Percentiles rank a stretch among this genome's conserved stretches.
These are phyloP conservation scores for Crithidia expoeki DNA, from an alignment of 208 protist genomes.

Conservation along the genomic window DNA sequence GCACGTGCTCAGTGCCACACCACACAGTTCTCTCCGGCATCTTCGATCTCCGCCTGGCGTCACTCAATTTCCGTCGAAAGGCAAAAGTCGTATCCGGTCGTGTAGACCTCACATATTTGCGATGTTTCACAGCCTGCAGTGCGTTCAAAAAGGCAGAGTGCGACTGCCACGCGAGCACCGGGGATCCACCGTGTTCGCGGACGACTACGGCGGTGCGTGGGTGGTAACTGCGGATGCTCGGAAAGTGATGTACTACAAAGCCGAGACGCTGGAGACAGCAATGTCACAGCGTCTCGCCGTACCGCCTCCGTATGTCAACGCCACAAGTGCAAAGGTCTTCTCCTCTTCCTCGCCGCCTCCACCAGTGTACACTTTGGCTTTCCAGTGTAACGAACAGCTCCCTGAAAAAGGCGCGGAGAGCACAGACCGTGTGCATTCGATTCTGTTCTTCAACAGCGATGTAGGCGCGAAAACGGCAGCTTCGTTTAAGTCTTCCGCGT, in stretches of 20 bases:
- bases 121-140: slow-evolving; percentile 21
- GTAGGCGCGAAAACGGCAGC: not conserved
- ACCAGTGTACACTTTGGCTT: not conserved
- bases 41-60: too few species aligned
- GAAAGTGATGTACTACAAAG: slow-evolving; percentile 18
- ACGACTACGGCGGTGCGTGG: slow-evolving; percentile 34
- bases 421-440: slow-evolving; percentile 6
- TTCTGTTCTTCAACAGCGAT: slow-evolving; percentile 13
- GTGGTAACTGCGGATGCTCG: slow-evolving; percentile 11
- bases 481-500: too few species aligned
- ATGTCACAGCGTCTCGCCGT: not conserved
- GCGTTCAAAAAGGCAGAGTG: slow-evolving; percentile 20
- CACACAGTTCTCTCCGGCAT: too few species aligned
- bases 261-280: slow-evolving; percentile 5
- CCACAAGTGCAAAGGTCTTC: too few species aligned
- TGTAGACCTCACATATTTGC: too few species aligned
- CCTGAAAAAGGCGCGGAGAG: not conserved
- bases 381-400: not conserved
- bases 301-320: not conserved
- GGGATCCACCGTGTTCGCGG: slow-evolving; percentile 13
- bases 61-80: too few species aligned
- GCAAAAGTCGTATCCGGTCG: too few species aligned
- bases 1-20: too few species aligned
- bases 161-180: not conserved
- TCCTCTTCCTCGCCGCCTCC: not conserved